Evolutionary conservation across 176 grass and related monocot species (phyloP), one percentile per base, ranked within the genome.

Genomic region (Luzula sylvatica): DNA sequence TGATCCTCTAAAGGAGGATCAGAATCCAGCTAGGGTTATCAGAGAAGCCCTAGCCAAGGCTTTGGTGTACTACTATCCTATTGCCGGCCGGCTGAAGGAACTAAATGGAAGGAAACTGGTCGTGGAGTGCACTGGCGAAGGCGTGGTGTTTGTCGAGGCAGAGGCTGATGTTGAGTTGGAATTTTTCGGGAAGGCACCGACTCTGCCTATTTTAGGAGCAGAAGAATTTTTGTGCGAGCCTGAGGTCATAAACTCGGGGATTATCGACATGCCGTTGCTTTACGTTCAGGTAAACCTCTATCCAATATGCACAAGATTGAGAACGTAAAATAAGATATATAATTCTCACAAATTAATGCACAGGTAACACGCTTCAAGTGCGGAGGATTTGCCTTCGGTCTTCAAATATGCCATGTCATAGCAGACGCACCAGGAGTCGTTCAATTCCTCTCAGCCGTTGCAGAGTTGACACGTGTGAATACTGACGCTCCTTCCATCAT

Each of bases 51-150:
- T n/a, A n/a, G n/a, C n/a, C n/a, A n/a, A n/a, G n/a, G n/a, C n/a
- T n/a, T n/a, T n/a, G n/a, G n/a, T n/a, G 7, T 79, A 68, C 0
- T 94, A 94, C 66, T 79, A 94, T 46, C 82, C 87, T 0, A 71
- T 94, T 23, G 81, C 87, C 0, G 87, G 81, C 1, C 70, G 87
- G 3, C 61, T 86, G 15, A 61, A 81, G 3, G 77, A 86, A 61
- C 61, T 40, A 32, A 26, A 9, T 1, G 66, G 66, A 0, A 2
- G 66, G 66, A 94, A 94, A 71, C 82, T 94, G 3, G 67, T 82
- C 0, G 67, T 94, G 0, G 82, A 87, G 20, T 94, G 87, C 62
- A 57, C 8, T 17, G 69, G 50, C 0, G 70, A 94, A 64, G 87
- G 87, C 11, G 56, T 86, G 21, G 9, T 79, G 70, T 87, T 94